Base-by-base conservation (phyloP, 2,329 filamentous ascomycete species). In the Fusarium newnesense region DNA sequence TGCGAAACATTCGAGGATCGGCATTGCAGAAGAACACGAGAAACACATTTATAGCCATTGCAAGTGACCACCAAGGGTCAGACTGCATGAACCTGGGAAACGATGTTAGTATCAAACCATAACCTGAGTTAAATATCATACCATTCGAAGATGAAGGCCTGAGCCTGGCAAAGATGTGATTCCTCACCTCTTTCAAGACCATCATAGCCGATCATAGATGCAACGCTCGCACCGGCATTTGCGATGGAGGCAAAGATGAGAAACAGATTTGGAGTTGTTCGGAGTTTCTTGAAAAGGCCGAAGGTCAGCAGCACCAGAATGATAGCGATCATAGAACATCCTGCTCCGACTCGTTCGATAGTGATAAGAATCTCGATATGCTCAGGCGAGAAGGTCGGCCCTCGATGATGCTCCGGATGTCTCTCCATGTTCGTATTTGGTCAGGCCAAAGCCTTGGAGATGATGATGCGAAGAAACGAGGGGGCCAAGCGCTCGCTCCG, bases 1-100 rank as follows among this genome's bases (percentile, higher is more conserved):
- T 88, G 21, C 88, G 87, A 77, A 94, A 94, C 58, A 90, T 89
- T 3, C 89, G 89, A 1, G 88, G 87, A 53, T 86, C 86, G 15
- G 86, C 87, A 24, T 87, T 85, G 77, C 84, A 84, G 80, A 90
- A 90, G 77, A 90, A 90, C 44, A 90, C 88, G 56, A 95, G 86
- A 78, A 92, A 94, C 62, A 96, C 93, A 73, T 96, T 96, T 76
- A 92, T 86, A 1, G 93, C 92, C 93, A 96, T 96, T 69, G 92
- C 92, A 74, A 94, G 89, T 0, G 92, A 93, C 92, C 91, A 95
- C 83, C 92, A 87, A 2, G 91, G 90, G 80, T 94, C 92, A 7
- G 91, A 91, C 74, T 92, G 91, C 88, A 93, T 92, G 80, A 94
- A 94, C 89, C 91, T 94, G 47, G 19, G 12, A n/a, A 10, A 15